Evolutionary conservation across 2,329 filamentous ascomycete genomes (phyloP).

Genomic region (Trichoderma koningiopsis): DNA sequence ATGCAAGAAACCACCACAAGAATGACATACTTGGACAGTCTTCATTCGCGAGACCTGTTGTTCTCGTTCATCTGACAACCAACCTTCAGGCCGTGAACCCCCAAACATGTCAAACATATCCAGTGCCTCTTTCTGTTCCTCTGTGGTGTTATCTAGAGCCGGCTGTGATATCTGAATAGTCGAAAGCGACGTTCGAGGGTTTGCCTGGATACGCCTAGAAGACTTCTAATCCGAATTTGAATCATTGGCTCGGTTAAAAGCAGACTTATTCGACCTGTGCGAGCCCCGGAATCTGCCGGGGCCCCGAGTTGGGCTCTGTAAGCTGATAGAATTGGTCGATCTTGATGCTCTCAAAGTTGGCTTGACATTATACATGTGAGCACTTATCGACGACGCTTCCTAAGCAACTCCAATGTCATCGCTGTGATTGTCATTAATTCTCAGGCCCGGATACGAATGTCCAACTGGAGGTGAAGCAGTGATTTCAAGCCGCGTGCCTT

Average conservation of each 20-base stretch:
- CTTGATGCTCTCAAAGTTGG: constrained; percentile 21
- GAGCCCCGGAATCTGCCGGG: not conserved
- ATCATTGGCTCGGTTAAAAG: not conserved
- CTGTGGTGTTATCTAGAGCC: constrained; percentile 39
- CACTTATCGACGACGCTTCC: constrained; percentile 6
- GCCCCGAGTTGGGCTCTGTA: not conserved
- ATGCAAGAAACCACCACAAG: constrained; percentile 48
- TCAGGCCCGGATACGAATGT: constrained; percentile 30
- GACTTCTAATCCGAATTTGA: not conserved
- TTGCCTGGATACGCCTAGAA: not conserved
- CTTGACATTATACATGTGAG: constrained; percentile 7
- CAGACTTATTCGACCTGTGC: not conserved
- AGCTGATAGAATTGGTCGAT: constrained; percentile 17
- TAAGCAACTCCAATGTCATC: constrained; percentile 21
- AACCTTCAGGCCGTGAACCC: constrained; percentile 49
- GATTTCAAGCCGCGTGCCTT: constrained; percentile 31
- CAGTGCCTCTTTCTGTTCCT: constrained; percentile 47
- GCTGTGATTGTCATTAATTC: constrained; percentile 26
- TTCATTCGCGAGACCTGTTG: constrained; percentile 31
- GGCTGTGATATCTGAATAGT: constrained; percentile 26
- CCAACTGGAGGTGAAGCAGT: constrained; percentile 29
- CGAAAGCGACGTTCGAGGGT: constrained; percentile 19
- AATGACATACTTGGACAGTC: constrained; percentile 49
- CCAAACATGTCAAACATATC: constrained; percentile 52
- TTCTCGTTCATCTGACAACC: constrained; percentile 46